These are phyloP conservation scores for Sanghuangporus weigelae DNA, from an alignment of 1,284 basidiomycete genomes.

Conservation along the genomic window DNA sequence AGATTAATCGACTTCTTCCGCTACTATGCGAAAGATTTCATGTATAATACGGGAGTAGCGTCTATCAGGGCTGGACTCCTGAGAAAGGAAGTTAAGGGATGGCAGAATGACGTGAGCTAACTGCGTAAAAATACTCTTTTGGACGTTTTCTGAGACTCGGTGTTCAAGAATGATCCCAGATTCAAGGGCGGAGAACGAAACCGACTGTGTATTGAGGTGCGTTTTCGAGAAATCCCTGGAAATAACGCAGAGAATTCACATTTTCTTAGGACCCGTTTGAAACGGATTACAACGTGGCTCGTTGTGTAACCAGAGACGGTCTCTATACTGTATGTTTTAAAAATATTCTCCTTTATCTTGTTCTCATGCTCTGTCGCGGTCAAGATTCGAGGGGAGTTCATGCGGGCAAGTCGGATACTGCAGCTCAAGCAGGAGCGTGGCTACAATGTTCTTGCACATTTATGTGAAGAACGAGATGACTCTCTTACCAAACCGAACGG, in stretches of 20 bases:
- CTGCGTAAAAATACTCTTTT: constrained; percentile 11
- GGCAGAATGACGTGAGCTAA: constrained; percentile 80
- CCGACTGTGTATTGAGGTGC: constrained; percentile 88
- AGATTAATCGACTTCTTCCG: constrained; percentile 97
- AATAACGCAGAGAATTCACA: constrained; percentile 17
- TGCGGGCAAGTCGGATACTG: constrained; percentile 88
- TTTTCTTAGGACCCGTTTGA: constrained; percentile 87
- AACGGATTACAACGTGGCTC: constrained; percentile 89
- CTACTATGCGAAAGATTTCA: constrained; percentile 92
- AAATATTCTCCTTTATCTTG: neutral
- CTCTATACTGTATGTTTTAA: constrained; percentile 73
- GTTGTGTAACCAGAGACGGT: constrained; percentile 95
- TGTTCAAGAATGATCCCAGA: constrained; percentile 28
- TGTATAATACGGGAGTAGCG: constrained; percentile 87
- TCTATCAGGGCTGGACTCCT: constrained; percentile 87
- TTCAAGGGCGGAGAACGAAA: constrained; percentile 84
- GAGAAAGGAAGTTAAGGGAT: constrained; percentile 89
- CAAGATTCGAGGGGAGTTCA: constrained; percentile 96
- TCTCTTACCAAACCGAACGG: constrained; percentile 42
- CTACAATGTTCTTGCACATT: constrained; percentile 71
- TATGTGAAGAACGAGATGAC: constrained; percentile 75
- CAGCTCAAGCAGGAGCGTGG: constrained; percentile 76
- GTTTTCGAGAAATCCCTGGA: constrained; percentile 18
- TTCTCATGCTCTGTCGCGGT: neutral
- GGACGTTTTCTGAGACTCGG: constrained; percentile 23